phyloP scores from a whole-genome alignment of 352 stramenopile species.

The Phytophthora ohioensis region DNA sequence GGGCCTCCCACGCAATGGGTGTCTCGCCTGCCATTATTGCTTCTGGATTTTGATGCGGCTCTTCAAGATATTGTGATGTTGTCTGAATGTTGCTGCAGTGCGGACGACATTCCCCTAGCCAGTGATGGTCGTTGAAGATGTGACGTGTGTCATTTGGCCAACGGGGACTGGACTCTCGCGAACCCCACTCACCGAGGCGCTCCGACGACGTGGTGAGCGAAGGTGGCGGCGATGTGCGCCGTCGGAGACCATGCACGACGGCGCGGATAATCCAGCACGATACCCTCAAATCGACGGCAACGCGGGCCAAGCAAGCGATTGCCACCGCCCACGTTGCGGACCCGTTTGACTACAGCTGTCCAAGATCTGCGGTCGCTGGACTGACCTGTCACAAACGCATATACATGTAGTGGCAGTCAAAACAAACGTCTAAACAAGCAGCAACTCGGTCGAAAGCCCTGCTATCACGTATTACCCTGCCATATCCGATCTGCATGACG shows the following conservation, averaged over 20 bases:
- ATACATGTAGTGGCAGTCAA: background rate
- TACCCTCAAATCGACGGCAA: background rate
- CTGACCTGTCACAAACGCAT: background rate
- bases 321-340: background rate
- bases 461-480: background rate
- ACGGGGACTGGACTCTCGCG: slow-evolving; percentile 9
- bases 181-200: slow-evolving; percentile 25
- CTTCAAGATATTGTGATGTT: slow-evolving; percentile 29
- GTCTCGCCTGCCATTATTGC: slow-evolving; percentile 19
- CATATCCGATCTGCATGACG: slow-evolving; percentile 21
- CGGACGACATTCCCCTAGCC: background rate
- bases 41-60: background rate
- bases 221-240: slow-evolving; percentile 11
- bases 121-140: slow-evolving; percentile 38
- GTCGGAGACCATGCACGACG: slow-evolving; percentile 12
- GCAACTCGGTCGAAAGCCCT: background rate
- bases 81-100: slow-evolving; percentile 8
- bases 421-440: background rate
- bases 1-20: slow-evolving; percentile 17
- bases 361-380: background rate
- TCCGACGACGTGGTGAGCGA: slow-evolving; percentile 24
- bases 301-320: background rate
- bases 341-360: slow-evolving; percentile 4
- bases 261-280: background rate
- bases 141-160: slow-evolving; percentile 19